phyloP scores from a whole-genome alignment of 2,329 filamentous ascomycete species.

The Cercospora canescens region DNA sequence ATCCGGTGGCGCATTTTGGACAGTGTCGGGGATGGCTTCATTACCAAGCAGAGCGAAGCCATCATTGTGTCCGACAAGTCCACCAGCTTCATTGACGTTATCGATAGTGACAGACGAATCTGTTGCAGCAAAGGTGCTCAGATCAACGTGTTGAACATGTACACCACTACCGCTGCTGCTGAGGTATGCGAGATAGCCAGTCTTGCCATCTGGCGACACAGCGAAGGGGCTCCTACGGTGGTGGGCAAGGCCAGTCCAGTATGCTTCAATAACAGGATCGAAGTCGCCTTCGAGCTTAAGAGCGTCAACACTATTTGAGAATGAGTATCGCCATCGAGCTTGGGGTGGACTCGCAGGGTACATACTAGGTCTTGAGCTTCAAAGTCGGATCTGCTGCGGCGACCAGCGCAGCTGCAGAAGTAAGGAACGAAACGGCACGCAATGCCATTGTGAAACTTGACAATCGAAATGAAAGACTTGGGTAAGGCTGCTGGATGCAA shows the following conservation, averaged over 20 bases:
- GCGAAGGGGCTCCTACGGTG: slow-evolving; percentile 64
- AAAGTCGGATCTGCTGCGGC: slow-evolving; percentile 41
- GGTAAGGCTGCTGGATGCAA: not conserved
- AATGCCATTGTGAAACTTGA: slow-evolving; percentile 20
- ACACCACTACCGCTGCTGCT: slow-evolving; percentile 57
- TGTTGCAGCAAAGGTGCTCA: slow-evolving; percentile 55
- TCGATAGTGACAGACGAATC: slow-evolving; percentile 54
- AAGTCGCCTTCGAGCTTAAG: slow-evolving; percentile 54
- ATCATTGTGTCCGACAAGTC: slow-evolving; percentile 62
- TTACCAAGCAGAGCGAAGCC: slow-evolving; percentile 65
- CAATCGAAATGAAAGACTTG: slow-evolving; percentile 9
- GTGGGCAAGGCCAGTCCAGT: slow-evolving; percentile 63
- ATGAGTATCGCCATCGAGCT: not conserved
- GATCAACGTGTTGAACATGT: slow-evolving; percentile 59
- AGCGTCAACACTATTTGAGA: slow-evolving; percentile 34
- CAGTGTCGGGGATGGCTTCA: slow-evolving; percentile 54
- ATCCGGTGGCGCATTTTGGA: slow-evolving; percentile 50
- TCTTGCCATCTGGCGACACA: slow-evolving; percentile 60
- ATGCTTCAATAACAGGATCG: slow-evolving; percentile 59
- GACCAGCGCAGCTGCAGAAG: slow-evolving; percentile 34
- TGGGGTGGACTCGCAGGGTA: not conserved
- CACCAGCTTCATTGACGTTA: slow-evolving; percentile 60
- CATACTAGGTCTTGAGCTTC: slow-evolving; percentile 41
- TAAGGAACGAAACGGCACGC: slow-evolving; percentile 19
- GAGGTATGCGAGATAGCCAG: slow-evolving; percentile 62